These are phyloP conservation scores for Calonectria multiphialidica DNA, from an alignment of 2,329 filamentous ascomycete genomes.

Conservation along the genomic window DNA sequence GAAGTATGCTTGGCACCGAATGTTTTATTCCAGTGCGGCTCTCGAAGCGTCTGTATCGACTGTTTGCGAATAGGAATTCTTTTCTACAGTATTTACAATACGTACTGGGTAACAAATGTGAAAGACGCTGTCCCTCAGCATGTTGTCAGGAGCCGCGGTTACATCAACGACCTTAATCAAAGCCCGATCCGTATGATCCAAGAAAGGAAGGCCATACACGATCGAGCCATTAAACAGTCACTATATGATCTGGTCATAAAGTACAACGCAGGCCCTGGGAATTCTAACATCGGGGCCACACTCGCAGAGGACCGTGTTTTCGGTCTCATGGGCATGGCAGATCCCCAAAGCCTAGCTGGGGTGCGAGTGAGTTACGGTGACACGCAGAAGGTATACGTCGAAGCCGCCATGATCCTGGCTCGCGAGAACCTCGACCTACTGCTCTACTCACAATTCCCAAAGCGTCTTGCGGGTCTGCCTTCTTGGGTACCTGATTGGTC, in stretches of 20 bases:
- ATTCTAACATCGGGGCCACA: slow-evolving; percentile 41
- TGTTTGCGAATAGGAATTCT: slow-evolving; percentile 40
- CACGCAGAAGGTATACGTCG: slow-evolving; percentile 29
- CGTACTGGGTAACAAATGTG: slow-evolving; percentile 39
- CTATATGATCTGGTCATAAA: slow-evolving; percentile 45
- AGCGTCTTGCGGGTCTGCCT: slow-evolving; percentile 37
- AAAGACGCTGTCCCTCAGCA: slow-evolving; percentile 15
- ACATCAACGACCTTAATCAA: slow-evolving; percentile 36
- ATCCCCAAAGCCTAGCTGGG: not conserved
- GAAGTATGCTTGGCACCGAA: slow-evolving; percentile 44
- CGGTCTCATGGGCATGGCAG: slow-evolving; percentile 46
- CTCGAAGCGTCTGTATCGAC: slow-evolving; percentile 39
- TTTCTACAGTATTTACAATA: slow-evolving; percentile 48
- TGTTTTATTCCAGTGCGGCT: slow-evolving; percentile 44
- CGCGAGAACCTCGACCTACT: slow-evolving; percentile 43
- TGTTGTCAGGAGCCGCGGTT: slow-evolving; percentile 32
- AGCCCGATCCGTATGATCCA: slow-evolving; percentile 42
- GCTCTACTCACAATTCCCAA: slow-evolving; percentile 46
- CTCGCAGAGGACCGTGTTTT: slow-evolving; percentile 48
- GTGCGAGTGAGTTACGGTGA: slow-evolving; percentile 28
- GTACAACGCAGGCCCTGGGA: slow-evolving; percentile 44
- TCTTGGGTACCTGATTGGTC: slow-evolving; percentile 53
- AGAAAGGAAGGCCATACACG: slow-evolving; percentile 47
- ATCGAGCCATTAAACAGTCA: slow-evolving; percentile 15
- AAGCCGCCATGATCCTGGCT: slow-evolving; percentile 37